phyloP scores from a whole-genome alignment of 1,284 basidiomycete species.

The Neolentinus lepideus region DNA sequence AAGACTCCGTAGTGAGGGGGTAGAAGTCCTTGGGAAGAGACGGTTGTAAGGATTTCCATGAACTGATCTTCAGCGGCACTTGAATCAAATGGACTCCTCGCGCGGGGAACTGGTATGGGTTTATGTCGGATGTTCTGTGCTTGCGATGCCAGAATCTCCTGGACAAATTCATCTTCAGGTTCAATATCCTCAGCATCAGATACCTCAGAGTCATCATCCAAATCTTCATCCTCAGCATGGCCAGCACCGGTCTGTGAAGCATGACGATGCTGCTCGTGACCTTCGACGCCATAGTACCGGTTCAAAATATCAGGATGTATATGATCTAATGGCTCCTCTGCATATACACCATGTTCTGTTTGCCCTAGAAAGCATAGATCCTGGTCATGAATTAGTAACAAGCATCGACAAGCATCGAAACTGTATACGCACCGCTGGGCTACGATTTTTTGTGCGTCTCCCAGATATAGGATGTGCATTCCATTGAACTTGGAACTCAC shows the following conservation, averaged over 20 bases:
- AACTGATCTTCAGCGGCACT: constrained; percentile 3
- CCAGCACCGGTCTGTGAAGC: constrained; percentile 7
- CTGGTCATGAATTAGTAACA: constrained; percentile 10
- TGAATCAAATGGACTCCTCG: constrained; percentile 11
- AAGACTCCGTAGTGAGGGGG: constrained; percentile 16
- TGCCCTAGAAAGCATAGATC: constrained; percentile 23
- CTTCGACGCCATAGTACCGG: constrained; percentile 9
- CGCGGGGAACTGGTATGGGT: constrained; percentile 10
- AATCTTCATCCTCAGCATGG: constrained; percentile 8
- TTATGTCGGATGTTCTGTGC: constrained; percentile 15
- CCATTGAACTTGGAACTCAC: constrained; percentile 27
- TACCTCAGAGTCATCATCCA: neutral
- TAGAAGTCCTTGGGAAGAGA: constrained; percentile 1
- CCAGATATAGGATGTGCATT: constrained; percentile 30
- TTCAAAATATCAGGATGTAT: constrained; percentile 8
- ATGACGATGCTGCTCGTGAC: neutral
- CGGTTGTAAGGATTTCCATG: neutral
- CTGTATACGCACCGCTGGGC: constrained; percentile 18
- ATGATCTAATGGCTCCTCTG: constrained; percentile 4
- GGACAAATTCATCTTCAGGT: neutral
- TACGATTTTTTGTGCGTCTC: constrained; percentile 11
- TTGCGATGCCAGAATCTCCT: neutral
- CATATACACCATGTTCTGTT: constrained; percentile 9
- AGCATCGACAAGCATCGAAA: neutral
- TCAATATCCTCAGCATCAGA: constrained; percentile 1